phyloP scores from a whole-genome alignment of 106 monocot genomes.

The Gastrodia elata region DNA sequence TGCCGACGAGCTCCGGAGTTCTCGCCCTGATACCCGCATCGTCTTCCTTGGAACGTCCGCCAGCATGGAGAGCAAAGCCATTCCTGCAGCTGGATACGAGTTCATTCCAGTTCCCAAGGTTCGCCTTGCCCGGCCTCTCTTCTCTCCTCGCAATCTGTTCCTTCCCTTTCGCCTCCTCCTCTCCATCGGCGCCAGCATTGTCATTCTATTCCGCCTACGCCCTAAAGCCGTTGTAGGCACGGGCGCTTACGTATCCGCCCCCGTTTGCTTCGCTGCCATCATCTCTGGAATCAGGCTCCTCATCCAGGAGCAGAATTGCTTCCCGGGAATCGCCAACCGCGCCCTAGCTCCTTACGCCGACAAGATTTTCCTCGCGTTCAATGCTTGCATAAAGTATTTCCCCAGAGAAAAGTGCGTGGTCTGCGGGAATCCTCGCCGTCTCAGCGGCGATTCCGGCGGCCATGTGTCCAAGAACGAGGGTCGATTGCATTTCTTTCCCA shows the following conservation, averaged over 20 bases:
- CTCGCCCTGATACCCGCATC: slow-evolving; percentile 8
- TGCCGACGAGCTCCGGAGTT: slow-evolving; percentile 20
- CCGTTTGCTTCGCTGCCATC: slow-evolving; percentile 32
- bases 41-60: slow-evolving; percentile 23
- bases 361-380: slow-evolving; percentile 33
- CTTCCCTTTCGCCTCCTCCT: slow-evolving; percentile 26
- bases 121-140: slow-evolving; percentile 17
- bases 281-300: slow-evolving; percentile 19
- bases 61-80: slow-evolving; percentile 22
- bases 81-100: slow-evolving; percentile 24
- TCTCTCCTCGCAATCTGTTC: slow-evolving; percentile 25
- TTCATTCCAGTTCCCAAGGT: slow-evolving; percentile 18
- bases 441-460: not conserved
- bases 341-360: slow-evolving; percentile 16
- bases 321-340: slow-evolving; percentile 23
- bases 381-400: slow-evolving; percentile 19
- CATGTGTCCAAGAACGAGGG: slow-evolving; percentile 20
- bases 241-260: slow-evolving; percentile 23
- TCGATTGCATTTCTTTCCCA: slow-evolving; percentile 27
- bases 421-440: slow-evolving; percentile 25
- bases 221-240: slow-evolving; percentile 31
- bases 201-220: slow-evolving; percentile 14
- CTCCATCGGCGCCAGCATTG: slow-evolving; percentile 12
- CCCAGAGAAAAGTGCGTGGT: slow-evolving; percentile 28
- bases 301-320: slow-evolving; percentile 37